A percentile compares a stretch with the other conserved stretches of the same genome.
Conservation (phyloP, 1,284 basidiomycete genomes). For the Moesziomyces antarcticus region DNA sequence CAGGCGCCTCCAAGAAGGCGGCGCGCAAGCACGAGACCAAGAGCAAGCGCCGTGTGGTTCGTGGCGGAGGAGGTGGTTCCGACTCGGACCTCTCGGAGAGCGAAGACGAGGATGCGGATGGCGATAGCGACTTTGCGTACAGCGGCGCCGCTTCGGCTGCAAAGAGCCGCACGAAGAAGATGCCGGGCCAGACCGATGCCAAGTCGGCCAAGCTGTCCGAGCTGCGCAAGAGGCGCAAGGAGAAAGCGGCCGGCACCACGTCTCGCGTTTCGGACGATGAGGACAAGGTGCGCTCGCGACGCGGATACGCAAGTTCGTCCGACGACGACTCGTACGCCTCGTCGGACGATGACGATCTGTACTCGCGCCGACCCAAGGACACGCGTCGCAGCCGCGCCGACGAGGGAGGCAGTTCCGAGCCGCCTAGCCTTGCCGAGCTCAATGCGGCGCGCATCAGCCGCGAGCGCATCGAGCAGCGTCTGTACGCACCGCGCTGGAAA, state of each 20-base stretch:
- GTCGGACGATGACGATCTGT: constrained; percentile 54
- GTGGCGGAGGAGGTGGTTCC: constrained; percentile 14
- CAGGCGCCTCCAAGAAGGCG: constrained; percentile 43
- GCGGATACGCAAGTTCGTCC: constrained; percentile 2
- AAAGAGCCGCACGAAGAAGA: constrained; percentile 84
- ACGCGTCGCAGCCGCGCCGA: constrained; percentile 15
- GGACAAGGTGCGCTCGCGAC: constrained; percentile 14
- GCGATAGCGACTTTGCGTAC: constrained; percentile 69
- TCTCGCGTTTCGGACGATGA: constrained; percentile 36
- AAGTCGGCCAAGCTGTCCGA: constrained; percentile 57
- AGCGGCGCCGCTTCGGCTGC: constrained; percentile 78
- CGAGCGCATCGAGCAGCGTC: constrained; percentile 75
- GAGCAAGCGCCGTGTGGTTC: constrained; percentile 14
- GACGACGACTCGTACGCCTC: constrained; percentile 7
- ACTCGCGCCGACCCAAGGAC: constrained; percentile 11
- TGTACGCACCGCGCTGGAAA: constrained; percentile 79
- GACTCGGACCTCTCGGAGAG: constrained; percentile 65
- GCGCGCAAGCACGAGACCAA: constrained; percentile 19
- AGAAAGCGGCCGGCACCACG: constrained; percentile 43
- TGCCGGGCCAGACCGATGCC: constrained; percentile 46
- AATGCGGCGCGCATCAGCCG: constrained; percentile 75
- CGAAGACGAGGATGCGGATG: constrained; percentile 71
- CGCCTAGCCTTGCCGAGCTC: constrained; percentile 73
- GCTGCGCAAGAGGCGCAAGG: constrained; percentile 49
- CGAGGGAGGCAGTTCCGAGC: constrained; percentile 71